phyloP scores from a whole-genome alignment of 2,329 filamentous ascomycete genomes.

The Sordariomycetes sp. region DNA sequence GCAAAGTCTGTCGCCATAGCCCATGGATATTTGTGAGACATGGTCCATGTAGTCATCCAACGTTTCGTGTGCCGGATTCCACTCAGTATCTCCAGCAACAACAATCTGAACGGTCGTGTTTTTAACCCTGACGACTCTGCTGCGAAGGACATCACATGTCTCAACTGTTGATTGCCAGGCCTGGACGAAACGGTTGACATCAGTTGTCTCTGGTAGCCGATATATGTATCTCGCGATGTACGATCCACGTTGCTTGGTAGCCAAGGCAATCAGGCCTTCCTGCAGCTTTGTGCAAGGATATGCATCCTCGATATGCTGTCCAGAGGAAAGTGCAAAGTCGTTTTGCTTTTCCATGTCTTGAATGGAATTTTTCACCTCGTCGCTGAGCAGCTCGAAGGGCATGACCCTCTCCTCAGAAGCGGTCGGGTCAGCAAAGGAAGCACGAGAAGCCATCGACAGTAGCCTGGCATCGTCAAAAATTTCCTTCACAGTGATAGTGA shows the following conservation, averaged over 20 bases:
- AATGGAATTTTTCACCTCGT: too few species aligned
- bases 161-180: conserved; percentile 12
- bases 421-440: too few species aligned
- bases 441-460: too few species aligned
- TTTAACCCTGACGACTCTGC: conserved; percentile 11
- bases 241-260: background rate
- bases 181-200: conserved; percentile 2
- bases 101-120: conserved; percentile 1
- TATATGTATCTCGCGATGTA: conserved; percentile 1
- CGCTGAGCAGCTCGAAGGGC: too few species aligned
- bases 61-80: too few species aligned
- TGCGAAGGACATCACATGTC: conserved; percentile 11
- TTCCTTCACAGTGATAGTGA: too few species aligned
- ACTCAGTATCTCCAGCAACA: background rate
- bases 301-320: background rate
- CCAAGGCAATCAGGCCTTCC: conserved; percentile 4
- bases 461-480: too few species aligned
- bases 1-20: background rate
- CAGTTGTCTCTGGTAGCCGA: background rate
- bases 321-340: conserved; percentile 2
- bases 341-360: too few species aligned
- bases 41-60: too few species aligned
- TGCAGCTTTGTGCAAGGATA: conserved; percentile 2
- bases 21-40: background rate
- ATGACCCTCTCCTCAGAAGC: too few species aligned